Conservation (phyloP, 176 grass and related monocot species). For the Aegilops tauschii region DNA sequence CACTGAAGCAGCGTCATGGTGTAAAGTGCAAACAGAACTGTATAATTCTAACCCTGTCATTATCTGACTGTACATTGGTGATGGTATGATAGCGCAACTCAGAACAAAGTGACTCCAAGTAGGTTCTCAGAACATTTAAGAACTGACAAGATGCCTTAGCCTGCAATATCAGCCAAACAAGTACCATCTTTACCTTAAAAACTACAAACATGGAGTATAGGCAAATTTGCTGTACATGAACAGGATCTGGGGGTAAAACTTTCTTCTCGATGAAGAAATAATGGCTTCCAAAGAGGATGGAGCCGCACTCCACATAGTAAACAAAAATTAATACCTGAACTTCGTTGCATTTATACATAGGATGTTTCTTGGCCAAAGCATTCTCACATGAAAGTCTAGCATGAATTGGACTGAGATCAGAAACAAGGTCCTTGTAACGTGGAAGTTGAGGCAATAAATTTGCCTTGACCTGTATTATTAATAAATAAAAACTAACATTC, state of each 20-base stretch:
- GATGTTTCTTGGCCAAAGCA: slow-evolving; percentile 71
- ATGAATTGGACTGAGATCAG: slow-evolving; percentile 84
- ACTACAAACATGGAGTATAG: slow-evolving; percentile 1
- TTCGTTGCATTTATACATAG: slow-evolving; percentile 89
- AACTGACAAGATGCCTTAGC: slow-evolving; percentile 78
- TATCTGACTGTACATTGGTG: slow-evolving; percentile 90
- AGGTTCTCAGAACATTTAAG: slow-evolving; percentile 60
- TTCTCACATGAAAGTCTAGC: slow-evolving; percentile 73
- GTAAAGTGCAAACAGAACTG: slow-evolving; percentile 12
- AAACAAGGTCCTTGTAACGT: slow-evolving; percentile 74
- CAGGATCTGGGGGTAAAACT: not conserved
- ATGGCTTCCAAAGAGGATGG: slow-evolving; percentile 4
- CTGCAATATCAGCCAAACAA: slow-evolving; percentile 44
- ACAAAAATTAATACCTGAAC: slow-evolving; percentile 58
- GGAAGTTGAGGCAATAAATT: slow-evolving; percentile 84
- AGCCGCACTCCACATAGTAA: not conserved
- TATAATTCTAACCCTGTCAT: slow-evolving; percentile 79
- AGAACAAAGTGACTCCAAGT: slow-evolving; percentile 95
- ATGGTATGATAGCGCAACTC: slow-evolving; percentile 90
- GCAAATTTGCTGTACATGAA: slow-evolving; percentile 13
- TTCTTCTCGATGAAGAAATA: not conserved
- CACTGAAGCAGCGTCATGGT: not conserved
- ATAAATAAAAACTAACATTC: slow-evolving; percentile 5
- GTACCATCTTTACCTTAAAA: not conserved
- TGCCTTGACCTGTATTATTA: slow-evolving; percentile 65